Percentiles rank a stretch among this genome's conserved stretches.
Evolutionary conservation across 176 grass and related monocot genomes (phyloP).

Genomic region (Musa acuminata): DNA sequence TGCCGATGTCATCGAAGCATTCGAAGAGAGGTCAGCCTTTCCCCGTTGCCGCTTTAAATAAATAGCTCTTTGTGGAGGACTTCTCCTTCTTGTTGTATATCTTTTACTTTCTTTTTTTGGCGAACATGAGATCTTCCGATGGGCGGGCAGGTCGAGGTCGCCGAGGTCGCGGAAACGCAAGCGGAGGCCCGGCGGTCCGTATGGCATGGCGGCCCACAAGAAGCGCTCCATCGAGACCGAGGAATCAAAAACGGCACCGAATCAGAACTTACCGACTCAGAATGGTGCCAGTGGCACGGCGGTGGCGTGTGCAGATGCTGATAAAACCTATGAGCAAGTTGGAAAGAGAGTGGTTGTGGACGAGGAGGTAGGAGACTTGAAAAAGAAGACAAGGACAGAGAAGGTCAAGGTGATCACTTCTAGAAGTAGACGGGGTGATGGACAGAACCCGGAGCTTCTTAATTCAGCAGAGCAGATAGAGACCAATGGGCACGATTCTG

Average conservation of each 20-base stretch:
- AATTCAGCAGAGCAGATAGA: slow-evolving; percentile 11
- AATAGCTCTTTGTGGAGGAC: slow-evolving; percentile 15
- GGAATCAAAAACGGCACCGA: not conserved
- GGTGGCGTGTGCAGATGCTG: not conserved
- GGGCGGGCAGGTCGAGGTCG: slow-evolving; percentile 22
- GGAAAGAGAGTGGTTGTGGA: slow-evolving; percentile 6
- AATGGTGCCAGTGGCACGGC: not conserved
- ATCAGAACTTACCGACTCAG: not conserved
- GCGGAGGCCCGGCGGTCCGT: slow-evolving; percentile 27
- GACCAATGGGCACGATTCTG: slow-evolving; percentile 19
- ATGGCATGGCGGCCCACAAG: slow-evolving; percentile 5
- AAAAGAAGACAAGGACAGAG: slow-evolving; percentile 15
- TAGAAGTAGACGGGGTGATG: slow-evolving; percentile 7
- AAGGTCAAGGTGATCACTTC: not conserved
- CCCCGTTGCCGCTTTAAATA: not conserved
- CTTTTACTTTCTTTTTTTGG: not conserved
- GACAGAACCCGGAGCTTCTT: slow-evolving; percentile 25
- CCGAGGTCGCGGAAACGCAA: slow-evolving; percentile 45
- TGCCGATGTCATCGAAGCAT: slow-evolving; percentile 56
- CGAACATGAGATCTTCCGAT: not conserved
- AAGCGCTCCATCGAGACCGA: slow-evolving; percentile 20
- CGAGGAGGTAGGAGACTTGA: slow-evolving; percentile 19
- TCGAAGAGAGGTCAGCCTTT: slow-evolving; percentile 42
- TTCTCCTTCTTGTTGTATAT: not conserved
- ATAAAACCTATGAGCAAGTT: slow-evolving; percentile 2